A percentile compares a stretch with the other conserved stretches of the same genome.
Evolutionary conservation across 2,329 filamentous ascomycete species (phyloP).

Genomic region (Drechslerella stenobrocha): DNA sequence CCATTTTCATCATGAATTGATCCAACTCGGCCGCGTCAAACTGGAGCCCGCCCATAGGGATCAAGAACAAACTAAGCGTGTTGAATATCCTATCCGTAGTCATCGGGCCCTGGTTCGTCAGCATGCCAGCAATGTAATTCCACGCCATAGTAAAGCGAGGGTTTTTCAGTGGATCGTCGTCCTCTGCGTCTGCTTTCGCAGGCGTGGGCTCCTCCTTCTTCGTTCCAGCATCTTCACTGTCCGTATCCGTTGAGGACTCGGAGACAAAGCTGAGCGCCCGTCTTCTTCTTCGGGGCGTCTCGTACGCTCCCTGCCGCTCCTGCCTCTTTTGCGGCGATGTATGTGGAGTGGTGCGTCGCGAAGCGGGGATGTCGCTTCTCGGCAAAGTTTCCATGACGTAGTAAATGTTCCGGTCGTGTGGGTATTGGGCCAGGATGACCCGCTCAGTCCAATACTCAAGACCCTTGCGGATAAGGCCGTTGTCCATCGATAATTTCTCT

Average conservation of each 20-base stretch:
- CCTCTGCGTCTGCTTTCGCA: slow-evolving; percentile 64
- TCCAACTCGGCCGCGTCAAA: slow-evolving; percentile 87
- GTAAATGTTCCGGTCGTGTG: slow-evolving; percentile 63
- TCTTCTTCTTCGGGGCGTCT: slow-evolving; percentile 49
- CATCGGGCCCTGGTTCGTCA: slow-evolving; percentile 85
- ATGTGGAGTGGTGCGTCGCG: slow-evolving; percentile 39
- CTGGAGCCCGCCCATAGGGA: slow-evolving; percentile 82
- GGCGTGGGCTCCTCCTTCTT: slow-evolving; percentile 64
- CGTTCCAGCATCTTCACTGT: slow-evolving; percentile 59
- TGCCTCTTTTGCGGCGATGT: slow-evolving; percentile 51
- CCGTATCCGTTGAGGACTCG: slow-evolving; percentile 54
- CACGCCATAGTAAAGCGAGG: slow-evolving; percentile 70
- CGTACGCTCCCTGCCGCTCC: slow-evolving; percentile 48
- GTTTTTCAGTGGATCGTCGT: slow-evolving; percentile 57
- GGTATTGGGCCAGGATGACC: slow-evolving; percentile 63
- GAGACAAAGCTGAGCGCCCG: slow-evolving; percentile 50
- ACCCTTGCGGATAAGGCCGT: slow-evolving; percentile 69
- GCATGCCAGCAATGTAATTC: slow-evolving; percentile 91
- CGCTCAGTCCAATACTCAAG: slow-evolving; percentile 73
- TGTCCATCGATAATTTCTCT: slow-evolving; percentile 69
- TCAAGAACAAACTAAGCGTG: slow-evolving; percentile 80
- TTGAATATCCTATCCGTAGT: slow-evolving; percentile 77
- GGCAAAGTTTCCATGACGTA: slow-evolving; percentile 66
- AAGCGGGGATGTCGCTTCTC: slow-evolving; percentile 35
- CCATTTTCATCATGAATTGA: slow-evolving; percentile 77